phyloP scores from a whole-genome alignment of 495 filamentous ascomycete species.

The Xeromyces bisporus region DNA sequence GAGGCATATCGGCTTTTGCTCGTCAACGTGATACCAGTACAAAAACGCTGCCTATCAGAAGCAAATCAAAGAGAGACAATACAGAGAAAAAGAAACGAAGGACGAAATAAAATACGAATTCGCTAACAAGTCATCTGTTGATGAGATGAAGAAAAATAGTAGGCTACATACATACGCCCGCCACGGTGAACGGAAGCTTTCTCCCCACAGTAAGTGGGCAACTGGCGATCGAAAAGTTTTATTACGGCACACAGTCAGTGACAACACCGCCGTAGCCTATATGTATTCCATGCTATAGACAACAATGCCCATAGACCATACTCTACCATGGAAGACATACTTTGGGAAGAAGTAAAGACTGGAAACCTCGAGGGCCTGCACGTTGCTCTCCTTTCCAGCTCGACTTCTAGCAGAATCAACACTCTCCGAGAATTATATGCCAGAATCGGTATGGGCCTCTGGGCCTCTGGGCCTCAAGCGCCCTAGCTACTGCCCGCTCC shows the following conservation, averaged over 20 bases:
- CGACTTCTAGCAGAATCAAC: conserved; percentile 29
- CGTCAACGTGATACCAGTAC: background rate
- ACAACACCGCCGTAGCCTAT: background rate
- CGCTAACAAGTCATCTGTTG: background rate
- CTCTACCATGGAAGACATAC: conserved; percentile 32
- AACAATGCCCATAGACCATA: no score
- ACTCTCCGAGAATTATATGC: conserved; percentile 33
- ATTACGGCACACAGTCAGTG: conserved; percentile 24
- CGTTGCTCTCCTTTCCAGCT: conserved; percentile 30
- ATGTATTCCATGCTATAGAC: conserved; percentile 1
- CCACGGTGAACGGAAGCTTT: no score
- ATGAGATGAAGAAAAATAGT: no score
- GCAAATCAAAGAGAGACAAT: background rate
- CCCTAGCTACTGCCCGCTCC: conserved; percentile 3
- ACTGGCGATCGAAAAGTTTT: conserved; percentile 20
- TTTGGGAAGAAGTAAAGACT: conserved; percentile 32
- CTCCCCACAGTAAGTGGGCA: conserved; percentile 5
- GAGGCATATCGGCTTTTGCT: conserved; percentile 36
- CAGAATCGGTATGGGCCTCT: conserved; percentile 21
- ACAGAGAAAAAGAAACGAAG: background rate
- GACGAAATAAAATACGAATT: background rate
- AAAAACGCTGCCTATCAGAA: background rate
- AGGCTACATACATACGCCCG: no score
- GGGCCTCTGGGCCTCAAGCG: background rate
- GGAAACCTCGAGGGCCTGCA: conserved; percentile 30